Conservation (phyloP, 2,329 filamentous ascomycete genomes). For the Elsinoe australis region DNA sequence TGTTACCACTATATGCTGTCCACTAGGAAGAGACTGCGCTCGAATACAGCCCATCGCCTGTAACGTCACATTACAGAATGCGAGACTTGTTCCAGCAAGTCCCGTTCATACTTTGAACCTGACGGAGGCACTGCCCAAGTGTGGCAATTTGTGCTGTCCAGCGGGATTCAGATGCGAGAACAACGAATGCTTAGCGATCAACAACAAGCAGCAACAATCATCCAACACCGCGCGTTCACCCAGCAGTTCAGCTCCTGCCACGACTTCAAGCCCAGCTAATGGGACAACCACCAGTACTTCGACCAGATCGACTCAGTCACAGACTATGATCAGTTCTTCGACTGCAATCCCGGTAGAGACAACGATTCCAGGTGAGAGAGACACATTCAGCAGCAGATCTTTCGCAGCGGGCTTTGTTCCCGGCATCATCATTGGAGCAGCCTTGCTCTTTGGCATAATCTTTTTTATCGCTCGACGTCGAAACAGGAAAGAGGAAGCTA, state of each 20-base stretch:
- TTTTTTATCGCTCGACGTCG: constrained; percentile 22
- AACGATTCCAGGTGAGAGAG: background rate
- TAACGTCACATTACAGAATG: constrained; percentile 55
- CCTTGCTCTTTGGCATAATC: constrained; percentile 24
- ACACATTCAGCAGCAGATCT: constrained; percentile 27
- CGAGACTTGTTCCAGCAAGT: constrained; percentile 48
- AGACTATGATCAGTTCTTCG: constrained; percentile 2
- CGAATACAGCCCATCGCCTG: constrained; percentile 58
- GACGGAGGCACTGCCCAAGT: constrained; percentile 48
- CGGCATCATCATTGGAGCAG: constrained; percentile 28
- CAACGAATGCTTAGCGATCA: constrained; percentile 46
- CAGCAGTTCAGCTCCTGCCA: constrained; percentile 9
- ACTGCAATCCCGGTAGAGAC: constrained; percentile 8
- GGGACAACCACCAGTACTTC: constrained; percentile 12
- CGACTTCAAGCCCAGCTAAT: constrained; percentile 16
- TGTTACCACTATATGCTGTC: constrained; percentile 66
- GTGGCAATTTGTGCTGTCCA: constrained; percentile 59
- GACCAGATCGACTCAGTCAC: constrained; percentile 13
- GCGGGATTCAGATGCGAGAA: constrained; percentile 60
- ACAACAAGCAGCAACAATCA: constrained; percentile 34
- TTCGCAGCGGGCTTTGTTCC: constrained; percentile 32
- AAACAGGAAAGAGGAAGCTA: constrained; percentile 5
- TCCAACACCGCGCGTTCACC: constrained; percentile 11
- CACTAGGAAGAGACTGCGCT: constrained; percentile 49
- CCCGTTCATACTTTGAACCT: constrained; percentile 61